Conservation (phyloP, 768 basidiomycete genomes). For the Favolaschia claudopus region DNA sequence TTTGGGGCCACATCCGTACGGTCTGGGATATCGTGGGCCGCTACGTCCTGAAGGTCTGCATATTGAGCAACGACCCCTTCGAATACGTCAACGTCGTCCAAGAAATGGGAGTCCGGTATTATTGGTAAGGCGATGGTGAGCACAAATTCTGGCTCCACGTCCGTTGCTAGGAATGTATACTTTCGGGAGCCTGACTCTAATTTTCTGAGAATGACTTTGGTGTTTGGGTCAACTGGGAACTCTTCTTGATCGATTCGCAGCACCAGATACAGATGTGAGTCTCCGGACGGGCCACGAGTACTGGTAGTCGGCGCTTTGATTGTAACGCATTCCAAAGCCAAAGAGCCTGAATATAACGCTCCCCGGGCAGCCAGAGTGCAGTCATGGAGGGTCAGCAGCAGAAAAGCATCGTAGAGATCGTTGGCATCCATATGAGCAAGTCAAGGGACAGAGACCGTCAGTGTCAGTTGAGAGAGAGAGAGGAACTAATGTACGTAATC, state of each 20-base stretch:
- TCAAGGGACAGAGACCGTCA: too few relatives aligned
- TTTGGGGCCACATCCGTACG: constrained; percentile 2
- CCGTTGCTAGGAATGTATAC: constrained; percentile 54
- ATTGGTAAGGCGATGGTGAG: constrained; percentile 43
- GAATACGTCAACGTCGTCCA: constrained; percentile 69
- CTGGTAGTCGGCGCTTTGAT: too few relatives aligned
- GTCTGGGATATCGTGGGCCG: constrained; percentile 15
- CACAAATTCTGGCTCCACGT: constrained; percentile 45
- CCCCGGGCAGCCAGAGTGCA: constrained; percentile 48
- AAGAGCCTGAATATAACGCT: constrained; percentile 47
- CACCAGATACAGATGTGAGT: constrained; percentile 73
- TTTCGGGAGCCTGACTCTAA: constrained; percentile 44
- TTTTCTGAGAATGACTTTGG: constrained; percentile 50
- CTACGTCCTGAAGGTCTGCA: constrained; percentile 48
- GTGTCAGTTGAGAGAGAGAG: too few relatives aligned
- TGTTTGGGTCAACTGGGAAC: constrained; percentile 67
- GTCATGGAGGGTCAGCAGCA: constrained; percentile 60
- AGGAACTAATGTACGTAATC: too few relatives aligned
- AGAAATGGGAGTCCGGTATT: constrained; percentile 40
- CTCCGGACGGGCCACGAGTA: constrained; percentile 38
- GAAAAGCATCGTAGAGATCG: constrained; percentile 65
- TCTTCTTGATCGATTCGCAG: constrained; percentile 64
- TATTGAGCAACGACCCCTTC: constrained; percentile 76
- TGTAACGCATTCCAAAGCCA: constrained; percentile 71
- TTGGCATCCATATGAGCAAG: too few relatives aligned